Evolutionary conservation across 2,329 filamentous ascomycete genomes (phyloP).

Genomic region (Rhexocercosporidium sp.): DNA sequence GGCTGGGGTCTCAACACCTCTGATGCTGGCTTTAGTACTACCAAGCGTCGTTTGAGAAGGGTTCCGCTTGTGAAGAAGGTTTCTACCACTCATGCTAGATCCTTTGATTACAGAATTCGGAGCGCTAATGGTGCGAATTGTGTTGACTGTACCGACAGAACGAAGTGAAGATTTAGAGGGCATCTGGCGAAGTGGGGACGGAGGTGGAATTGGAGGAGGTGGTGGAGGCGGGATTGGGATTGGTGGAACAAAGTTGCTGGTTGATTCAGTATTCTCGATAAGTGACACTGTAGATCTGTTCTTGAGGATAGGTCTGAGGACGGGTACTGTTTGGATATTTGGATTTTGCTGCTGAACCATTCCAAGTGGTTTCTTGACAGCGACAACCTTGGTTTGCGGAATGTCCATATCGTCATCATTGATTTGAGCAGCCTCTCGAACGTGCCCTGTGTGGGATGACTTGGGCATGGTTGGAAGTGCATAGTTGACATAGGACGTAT

Average conservation of each 20-base stretch:
- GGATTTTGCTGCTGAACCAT: conserved; percentile 29
- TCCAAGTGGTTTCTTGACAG: conserved; percentile 35
- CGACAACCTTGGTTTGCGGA: conserved; percentile 16
- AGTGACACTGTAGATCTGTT: conserved; percentile 35
- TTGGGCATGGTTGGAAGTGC: conserved; percentile 39
- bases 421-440: conserved; percentile 57
- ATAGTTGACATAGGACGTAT: conserved; percentile 34
- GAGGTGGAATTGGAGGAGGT: conserved; percentile 32
- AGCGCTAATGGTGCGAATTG: conserved; percentile 19
- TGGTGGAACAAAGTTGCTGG: conserved; percentile 1
- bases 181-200: conserved; percentile 30
- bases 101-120: conserved; percentile 25
- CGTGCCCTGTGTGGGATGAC: conserved; percentile 46
- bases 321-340: conserved; percentile 25
- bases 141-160: conserved; percentile 27
- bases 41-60: conserved; percentile 33
- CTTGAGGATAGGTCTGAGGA: conserved; percentile 39
- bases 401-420: conserved; percentile 45
- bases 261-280: conserved; percentile 23
- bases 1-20: conserved; percentile 34
- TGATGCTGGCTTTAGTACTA: conserved; percentile 31
- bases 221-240: conserved; percentile 17
- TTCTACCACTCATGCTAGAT: conserved; percentile 24
- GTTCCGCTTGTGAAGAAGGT: conserved; percentile 36
- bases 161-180: conserved; percentile 32